Percentiles rank a stretch among this genome's conserved stretches.
Conservation (phyloP, 345 rosid genomes). For the Sonneratia caseolaris region DNA sequence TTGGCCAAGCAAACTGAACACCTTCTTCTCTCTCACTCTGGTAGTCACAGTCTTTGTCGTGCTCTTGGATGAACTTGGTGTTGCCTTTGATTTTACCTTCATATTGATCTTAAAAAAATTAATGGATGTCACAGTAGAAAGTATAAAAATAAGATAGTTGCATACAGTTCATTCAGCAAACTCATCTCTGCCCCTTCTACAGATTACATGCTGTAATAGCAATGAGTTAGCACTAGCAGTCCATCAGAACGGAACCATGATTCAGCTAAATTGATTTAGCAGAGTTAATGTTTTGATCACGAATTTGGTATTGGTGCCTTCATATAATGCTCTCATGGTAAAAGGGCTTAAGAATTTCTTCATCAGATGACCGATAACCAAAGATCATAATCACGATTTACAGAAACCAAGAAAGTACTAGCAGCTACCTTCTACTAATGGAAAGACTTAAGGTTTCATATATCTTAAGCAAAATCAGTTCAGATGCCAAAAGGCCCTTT, state of each 20-base stretch:
- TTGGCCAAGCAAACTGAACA: slow-evolving; percentile 75
- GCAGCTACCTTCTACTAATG: not conserved
- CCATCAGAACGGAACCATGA: not conserved
- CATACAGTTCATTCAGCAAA: not conserved
- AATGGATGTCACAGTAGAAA: not conserved
- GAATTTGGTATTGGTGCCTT: not conserved
- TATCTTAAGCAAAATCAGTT: not conserved
- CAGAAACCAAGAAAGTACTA: not conserved
- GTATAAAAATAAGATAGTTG: not conserved
- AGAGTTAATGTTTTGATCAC: too few relatives aligned
- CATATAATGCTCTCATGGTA: too few relatives aligned
- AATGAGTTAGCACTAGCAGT: not conserved
- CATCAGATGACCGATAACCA: not conserved
- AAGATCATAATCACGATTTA: not conserved
- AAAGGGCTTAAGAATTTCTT: not conserved
- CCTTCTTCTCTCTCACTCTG: slow-evolving; percentile 80
- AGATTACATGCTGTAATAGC: not conserved
- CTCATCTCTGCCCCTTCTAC: not conserved
- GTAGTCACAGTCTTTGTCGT: slow-evolving; percentile 29
- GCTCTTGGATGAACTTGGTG: slow-evolving; percentile 41
- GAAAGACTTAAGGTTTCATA: not conserved
- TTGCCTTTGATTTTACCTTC: slow-evolving; percentile 51
- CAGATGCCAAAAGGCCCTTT: not conserved
- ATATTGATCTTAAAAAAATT: slow-evolving; percentile 8
- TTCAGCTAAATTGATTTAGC: not conserved